phyloP scores from a whole-genome alignment of 805 yeast genomes.

The Lachancea dasiensis region DNA sequence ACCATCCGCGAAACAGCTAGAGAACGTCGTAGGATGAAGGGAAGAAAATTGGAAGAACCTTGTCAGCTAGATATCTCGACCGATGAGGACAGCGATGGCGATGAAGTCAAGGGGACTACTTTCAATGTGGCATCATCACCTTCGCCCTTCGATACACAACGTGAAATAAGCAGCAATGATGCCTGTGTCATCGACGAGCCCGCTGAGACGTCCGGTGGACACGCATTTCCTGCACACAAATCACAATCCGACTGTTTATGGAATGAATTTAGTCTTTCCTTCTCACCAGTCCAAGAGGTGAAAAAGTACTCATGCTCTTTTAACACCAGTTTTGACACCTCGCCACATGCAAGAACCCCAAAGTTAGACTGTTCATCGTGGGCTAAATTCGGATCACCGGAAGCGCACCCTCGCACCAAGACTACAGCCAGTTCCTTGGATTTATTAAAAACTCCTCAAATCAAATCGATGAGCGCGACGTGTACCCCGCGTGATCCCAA shows the following conservation, averaged over 20 bases:
- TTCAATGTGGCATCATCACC: constrained; percentile 7
- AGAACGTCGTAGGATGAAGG: neutral
- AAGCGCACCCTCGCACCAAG: neutral
- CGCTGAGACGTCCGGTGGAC: too few relatives aligned
- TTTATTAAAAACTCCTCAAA: constrained; percentile 8
- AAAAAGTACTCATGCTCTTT: constrained; percentile 31
- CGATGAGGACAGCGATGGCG: constrained; percentile 5
- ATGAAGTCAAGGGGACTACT: neutral
- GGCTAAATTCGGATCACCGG: constrained; percentile 6
- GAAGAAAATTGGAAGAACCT: constrained; percentile 3
- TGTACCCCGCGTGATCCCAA: constrained; percentile 20
- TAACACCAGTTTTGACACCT: constrained; percentile 30
- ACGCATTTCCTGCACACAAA: neutral
- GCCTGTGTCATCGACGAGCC: constrained; percentile 6
- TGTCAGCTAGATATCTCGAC: constrained; percentile 5
- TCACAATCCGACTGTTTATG: neutral
- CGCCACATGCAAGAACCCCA: constrained; percentile 17
- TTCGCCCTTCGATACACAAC: constrained; percentile 2
- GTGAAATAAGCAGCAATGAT: constrained; percentile 1
- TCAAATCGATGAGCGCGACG: neutral
- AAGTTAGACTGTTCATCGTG: constrained; percentile 1
- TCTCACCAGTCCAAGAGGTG: constrained; percentile 2
- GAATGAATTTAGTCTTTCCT: neutral
- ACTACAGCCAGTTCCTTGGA: constrained; percentile 2
- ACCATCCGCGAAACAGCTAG: neutral